phyloP scores from a whole-genome alignment of 2,329 filamentous ascomycete genomes.

The Exserohilum turcica region DNA sequence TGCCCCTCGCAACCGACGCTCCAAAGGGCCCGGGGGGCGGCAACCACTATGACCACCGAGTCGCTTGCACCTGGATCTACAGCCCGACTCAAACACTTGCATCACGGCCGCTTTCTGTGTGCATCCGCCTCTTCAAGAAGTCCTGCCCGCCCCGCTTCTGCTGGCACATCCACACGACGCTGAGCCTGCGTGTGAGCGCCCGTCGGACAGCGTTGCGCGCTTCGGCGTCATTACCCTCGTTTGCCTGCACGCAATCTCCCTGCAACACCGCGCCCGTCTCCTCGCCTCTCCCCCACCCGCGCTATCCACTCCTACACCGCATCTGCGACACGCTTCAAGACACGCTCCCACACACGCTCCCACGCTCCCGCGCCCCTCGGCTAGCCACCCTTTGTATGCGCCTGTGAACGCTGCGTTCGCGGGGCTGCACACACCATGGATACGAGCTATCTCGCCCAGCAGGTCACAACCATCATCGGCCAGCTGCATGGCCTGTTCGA shows the following conservation, averaged over 20 bases:
- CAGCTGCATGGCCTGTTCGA: constrained; percentile 95
- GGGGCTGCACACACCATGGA: constrained; percentile 66
- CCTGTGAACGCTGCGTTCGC: constrained; percentile 39
- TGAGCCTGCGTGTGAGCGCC: no score
- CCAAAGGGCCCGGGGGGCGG: constrained; percentile 25
- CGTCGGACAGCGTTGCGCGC: not conserved
- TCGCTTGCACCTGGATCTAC: constrained; percentile 24
- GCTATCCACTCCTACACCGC: constrained; percentile 9
- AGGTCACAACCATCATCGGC: constrained; percentile 91
- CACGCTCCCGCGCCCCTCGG: constrained; percentile 9
- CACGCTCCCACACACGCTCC: no score
- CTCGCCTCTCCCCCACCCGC: constrained; percentile 18
- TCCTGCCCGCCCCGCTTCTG: not conserved
- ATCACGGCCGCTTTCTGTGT: constrained; percentile 27
- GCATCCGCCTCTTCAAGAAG: constrained; percentile 1
- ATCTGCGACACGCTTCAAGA: constrained; percentile 1
- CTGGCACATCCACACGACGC: not conserved
- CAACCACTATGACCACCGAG: constrained; percentile 25
- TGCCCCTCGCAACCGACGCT: constrained; percentile 26
- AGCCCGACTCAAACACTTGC: constrained; percentile 31
- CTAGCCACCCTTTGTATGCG: constrained; percentile 38
- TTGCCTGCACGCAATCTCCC: constrained; percentile 9
- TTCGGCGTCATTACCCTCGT: constrained; percentile 12
- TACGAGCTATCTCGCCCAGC: constrained; percentile 88
- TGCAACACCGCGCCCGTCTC: constrained; percentile 12